These are phyloP conservation scores for Neodidymelliopsis sp. DNA, from an alignment of 2,329 filamentous ascomycete species.

Conservation along the genomic window DNA sequence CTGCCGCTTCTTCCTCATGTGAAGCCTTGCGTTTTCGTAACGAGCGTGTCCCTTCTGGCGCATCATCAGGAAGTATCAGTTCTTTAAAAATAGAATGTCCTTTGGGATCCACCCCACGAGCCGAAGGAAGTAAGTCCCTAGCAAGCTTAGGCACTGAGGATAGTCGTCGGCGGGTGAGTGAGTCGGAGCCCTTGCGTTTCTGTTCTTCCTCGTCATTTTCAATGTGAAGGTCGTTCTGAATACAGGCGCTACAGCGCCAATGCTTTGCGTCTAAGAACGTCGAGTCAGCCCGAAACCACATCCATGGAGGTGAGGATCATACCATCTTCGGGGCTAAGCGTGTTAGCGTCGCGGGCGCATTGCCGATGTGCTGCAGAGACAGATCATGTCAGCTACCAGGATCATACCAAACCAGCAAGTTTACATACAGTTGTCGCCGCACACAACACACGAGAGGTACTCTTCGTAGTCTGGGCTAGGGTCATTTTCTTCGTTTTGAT, in stretches of 20 bases:
- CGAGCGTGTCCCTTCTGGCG: conserved; percentile 77
- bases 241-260: conserved; percentile 69
- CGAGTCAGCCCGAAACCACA: conserved; percentile 14
- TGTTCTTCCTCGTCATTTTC: conserved; percentile 16
- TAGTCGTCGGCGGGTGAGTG: conserved; percentile 57
- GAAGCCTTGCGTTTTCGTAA: conserved; percentile 86
- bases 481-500: conserved; percentile 81
- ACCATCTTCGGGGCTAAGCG: conserved; percentile 70
- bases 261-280: conserved; percentile 58
- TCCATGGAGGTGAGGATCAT: conserved; percentile 46
- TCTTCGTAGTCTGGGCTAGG: conserved; percentile 82
- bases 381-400: conserved; percentile 57
- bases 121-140: conserved; percentile 74
- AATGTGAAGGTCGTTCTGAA: conserved; percentile 54
- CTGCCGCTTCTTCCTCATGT: conserved; percentile 67
- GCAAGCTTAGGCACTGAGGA: conserved; percentile 71
- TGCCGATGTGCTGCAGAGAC: conserved; percentile 80
- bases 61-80: conserved; percentile 73
- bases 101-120: conserved; percentile 68
- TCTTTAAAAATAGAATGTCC: conserved; percentile 78
- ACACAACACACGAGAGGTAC: conserved; percentile 77
- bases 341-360: conserved; percentile 79
- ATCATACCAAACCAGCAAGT: conserved; percentile 32
- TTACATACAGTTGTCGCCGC: conserved; percentile 81
- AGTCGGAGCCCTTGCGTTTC: conserved; percentile 26